Evolutionary conservation across 306 rosid species (phyloP), one percentile per base, ranked within the genome.

Genomic region (Pachyrhizus erosus): DNA sequence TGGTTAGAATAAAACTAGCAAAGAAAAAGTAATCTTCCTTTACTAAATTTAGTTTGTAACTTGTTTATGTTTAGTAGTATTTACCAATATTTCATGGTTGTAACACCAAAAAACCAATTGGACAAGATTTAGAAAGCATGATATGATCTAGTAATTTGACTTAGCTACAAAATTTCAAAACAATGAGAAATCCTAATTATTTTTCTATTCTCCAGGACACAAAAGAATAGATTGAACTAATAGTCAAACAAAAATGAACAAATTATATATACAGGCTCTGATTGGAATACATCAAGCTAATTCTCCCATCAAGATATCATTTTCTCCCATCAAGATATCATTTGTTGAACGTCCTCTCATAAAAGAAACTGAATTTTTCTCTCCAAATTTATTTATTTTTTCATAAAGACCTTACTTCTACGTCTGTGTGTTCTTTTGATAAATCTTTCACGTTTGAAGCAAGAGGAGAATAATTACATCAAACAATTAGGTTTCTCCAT

Each of bases 121-220:
- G 27, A 33, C 77, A 9, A 79, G 17, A 13, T n/a, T n/a, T n/a
- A 81, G 76, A 51, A 73, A 64, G 48, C 76, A 27, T 73, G 58
- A 40, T 45, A 66, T 52, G 62, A 57, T 61, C n/a, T 33, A 23
- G 42, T 4, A 11, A 64, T 21, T 21, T 43, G 29, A 14, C 8
- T 8, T 26, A 64, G 21, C 66, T 68, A 31, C 40, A 43, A 75
- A 37, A 68, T 68, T 33, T 33, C 21, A 5, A 68, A 57, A 18
- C 9, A 76, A 23, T 2, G 20, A 29, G n/a, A n/a, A 54, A 4
- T 24, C 61, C 48, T 8, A n/a, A 3, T 26, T 34, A 46, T 42
- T 57, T 76, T 43, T 76, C 37, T n/a, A 23, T 57, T 45, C 27
- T 27, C 29, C 39, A 57, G 18, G n/a, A 43, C 34, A 2, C 45